Base-by-base conservation (phyloP, 768 basidiomycete genomes). In the Xerocomellus intermedius region DNA sequence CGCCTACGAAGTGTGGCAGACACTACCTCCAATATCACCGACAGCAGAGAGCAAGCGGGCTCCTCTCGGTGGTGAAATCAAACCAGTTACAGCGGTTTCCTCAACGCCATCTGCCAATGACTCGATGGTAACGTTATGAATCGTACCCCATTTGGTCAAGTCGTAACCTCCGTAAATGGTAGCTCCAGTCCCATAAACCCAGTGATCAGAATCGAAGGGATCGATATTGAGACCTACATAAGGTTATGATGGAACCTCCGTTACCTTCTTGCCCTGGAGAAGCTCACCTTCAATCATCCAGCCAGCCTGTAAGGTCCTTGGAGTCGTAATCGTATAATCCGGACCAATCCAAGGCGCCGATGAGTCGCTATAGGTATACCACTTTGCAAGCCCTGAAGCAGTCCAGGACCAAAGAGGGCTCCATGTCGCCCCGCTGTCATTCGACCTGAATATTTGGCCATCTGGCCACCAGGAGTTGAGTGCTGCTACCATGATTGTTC, bases 121-220 rank as follows among this genome's bases (percentile, higher is more conserved):
- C 46, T 81, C 74, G 50, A 87, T 69, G 0, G 83, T 80, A 24
- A 87, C 58, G 52, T 83, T 85, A 64, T 79, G 84, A 4, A 60
- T 62, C 0, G 78, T 75, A 62, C 86, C 85, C 85, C 85, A 87
- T 52, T 77, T 74, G 26, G 74, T 72, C 35, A 84, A 69, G 56
- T 85, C 80, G 48, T 75, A 79, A 6, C 83, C 81, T 9, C 85
- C 85, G 42, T 83, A 80, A 37, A 87, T 76, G 4, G 85, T 86
- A 14, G 73, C 77, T 26, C 86, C 85, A 16, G 86, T 87, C n/a
- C 86, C 84, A 65, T 86, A 86, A 19, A 87, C 69, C 81, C 83
- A 85, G 64, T 86, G 84, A 62, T 86, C 79, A 1, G 82, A 83
- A 64, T 87, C 81, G 61, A 86, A 83, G 0, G 85, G 85, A 66